Conservation (phyloP, 2,329 filamentous ascomycete genomes). For the Ustilaginoidea virens region DNA sequence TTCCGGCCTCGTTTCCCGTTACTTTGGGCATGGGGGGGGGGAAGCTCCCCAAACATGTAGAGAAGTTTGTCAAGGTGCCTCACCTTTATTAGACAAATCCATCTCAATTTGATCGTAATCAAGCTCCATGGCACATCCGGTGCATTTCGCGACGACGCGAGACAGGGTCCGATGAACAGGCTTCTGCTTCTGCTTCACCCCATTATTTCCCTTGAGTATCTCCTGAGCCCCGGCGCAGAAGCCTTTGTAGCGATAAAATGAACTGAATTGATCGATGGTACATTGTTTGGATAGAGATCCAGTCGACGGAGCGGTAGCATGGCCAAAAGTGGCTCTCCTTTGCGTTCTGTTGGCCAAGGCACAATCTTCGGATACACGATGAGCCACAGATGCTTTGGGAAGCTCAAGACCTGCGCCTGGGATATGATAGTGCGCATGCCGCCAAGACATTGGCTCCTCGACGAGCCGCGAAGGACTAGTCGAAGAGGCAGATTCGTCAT, state of each 20-base stretch:
- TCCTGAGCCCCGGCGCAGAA: conserved; percentile 40
- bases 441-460: too few relatives aligned
- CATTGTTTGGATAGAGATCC: conserved; percentile 15
- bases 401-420: not conserved
- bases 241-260: conserved; percentile 35
- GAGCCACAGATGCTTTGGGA: not conserved
- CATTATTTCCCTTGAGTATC: conserved; percentile 29
- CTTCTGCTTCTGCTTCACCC: conserved; percentile 34
- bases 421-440: too few relatives aligned
- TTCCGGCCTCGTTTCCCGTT: too few relatives aligned
- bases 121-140: conserved; percentile 35
- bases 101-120: conserved; percentile 35
- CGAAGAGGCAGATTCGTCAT: too few relatives aligned
- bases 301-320: not conserved
- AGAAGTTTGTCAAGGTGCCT: too few relatives aligned
- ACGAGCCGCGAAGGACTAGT: too few relatives aligned
- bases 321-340: conserved; percentile 1
- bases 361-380: conserved; percentile 1
- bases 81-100: conserved; percentile 33
- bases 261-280: conserved; percentile 28
- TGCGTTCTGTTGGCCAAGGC: not conserved
- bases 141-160: conserved; percentile 30
- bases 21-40: too few relatives aligned
- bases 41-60: too few relatives aligned
- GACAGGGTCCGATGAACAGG: conserved; percentile 19